These are phyloP conservation scores for Ceratocystiopsis brevicomis DNA, from an alignment of 2,329 filamentous ascomycete species.

Conservation along the genomic window DNA sequence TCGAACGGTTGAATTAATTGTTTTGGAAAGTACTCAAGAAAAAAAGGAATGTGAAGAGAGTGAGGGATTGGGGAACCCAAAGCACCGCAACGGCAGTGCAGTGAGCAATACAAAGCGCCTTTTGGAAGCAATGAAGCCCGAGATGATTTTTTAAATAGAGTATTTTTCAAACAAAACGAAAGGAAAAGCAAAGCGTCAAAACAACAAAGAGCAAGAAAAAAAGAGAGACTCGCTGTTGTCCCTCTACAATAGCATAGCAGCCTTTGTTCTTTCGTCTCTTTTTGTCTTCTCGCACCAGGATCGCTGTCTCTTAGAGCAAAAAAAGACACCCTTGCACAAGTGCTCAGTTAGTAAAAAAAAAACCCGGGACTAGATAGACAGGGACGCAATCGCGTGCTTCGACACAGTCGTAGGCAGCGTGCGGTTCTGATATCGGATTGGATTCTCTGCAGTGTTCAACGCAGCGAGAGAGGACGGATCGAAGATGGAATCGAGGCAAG, in stretches of 20 bases:
- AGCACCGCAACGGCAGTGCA: background rate
- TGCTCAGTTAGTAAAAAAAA: too few relatives aligned
- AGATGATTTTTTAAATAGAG: too few relatives aligned
- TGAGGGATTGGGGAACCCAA: background rate
- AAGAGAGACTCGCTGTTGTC: constrained; percentile 1
- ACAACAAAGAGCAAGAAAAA: background rate
- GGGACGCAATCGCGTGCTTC: too few relatives aligned
- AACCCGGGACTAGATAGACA: too few relatives aligned
- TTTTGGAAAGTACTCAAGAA: constrained; percentile 8
- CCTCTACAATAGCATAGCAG: constrained; percentile 2
- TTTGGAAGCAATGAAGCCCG: too few relatives aligned
- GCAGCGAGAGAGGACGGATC: too few relatives aligned
- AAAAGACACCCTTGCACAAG: background rate
- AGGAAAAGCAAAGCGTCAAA: background rate
- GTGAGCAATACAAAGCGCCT: constrained; percentile 4
- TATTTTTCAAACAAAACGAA: background rate
- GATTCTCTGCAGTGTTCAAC: background rate
- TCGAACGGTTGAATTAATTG: constrained; percentile 10
- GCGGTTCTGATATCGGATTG: background rate
- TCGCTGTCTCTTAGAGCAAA: constrained; percentile 1
- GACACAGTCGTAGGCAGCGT: too few relatives aligned
- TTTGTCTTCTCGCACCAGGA: background rate
- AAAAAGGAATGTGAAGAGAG: constrained; percentile 1
- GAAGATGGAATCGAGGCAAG: too few relatives aligned
- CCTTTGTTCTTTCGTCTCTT: background rate